Conservation (phyloP, 768 basidiomycete genomes). For the Pleurotus ostreatus region DNA sequence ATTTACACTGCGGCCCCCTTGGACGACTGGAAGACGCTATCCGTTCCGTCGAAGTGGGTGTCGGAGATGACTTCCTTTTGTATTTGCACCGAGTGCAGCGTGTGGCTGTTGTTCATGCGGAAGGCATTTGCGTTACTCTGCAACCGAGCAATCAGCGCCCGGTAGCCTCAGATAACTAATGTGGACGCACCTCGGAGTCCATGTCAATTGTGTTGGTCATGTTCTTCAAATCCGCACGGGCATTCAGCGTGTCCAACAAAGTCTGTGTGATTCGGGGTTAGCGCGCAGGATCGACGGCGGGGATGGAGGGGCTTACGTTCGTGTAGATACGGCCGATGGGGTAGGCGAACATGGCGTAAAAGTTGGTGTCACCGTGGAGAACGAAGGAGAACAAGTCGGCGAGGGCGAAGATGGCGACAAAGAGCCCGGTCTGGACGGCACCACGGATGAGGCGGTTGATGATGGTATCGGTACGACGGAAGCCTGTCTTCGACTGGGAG, state of each 20-base stretch:
- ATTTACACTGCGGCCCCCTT: background rate
- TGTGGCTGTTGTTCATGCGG: slow-evolving; percentile 22
- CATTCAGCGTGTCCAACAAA: slow-evolving; percentile 39
- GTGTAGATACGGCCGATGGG: slow-evolving; percentile 39
- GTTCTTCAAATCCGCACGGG: slow-evolving; percentile 30
- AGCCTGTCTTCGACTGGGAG: slow-evolving; percentile 43
- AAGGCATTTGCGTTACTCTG: slow-evolving; percentile 18
- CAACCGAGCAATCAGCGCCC: background rate
- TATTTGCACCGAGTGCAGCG: slow-evolving; percentile 23
- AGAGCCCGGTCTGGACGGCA: slow-evolving; percentile 50
- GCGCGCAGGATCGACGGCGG: background rate
- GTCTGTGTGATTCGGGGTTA: slow-evolving; percentile 23
- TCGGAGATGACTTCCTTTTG: slow-evolving; percentile 25
- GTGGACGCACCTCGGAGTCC: slow-evolving; percentile 20
- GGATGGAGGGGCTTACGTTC: slow-evolving; percentile 29
- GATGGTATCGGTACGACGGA: slow-evolving; percentile 45
- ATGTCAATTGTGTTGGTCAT: slow-evolving; percentile 21
- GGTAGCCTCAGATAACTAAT: background rate
- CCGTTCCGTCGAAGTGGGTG: slow-evolving; percentile 16
- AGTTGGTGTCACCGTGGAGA: slow-evolving; percentile 18
- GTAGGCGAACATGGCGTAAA: slow-evolving; percentile 31
- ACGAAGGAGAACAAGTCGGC: slow-evolving; percentile 40
- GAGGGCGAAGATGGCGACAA: slow-evolving; percentile 47
- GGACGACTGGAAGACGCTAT: slow-evolving; percentile 2
- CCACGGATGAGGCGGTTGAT: slow-evolving; percentile 52